Evolutionary conservation across 2,329 filamentous ascomycete genomes (phyloP).

Genomic region (Penicillium hesseltinei): DNA sequence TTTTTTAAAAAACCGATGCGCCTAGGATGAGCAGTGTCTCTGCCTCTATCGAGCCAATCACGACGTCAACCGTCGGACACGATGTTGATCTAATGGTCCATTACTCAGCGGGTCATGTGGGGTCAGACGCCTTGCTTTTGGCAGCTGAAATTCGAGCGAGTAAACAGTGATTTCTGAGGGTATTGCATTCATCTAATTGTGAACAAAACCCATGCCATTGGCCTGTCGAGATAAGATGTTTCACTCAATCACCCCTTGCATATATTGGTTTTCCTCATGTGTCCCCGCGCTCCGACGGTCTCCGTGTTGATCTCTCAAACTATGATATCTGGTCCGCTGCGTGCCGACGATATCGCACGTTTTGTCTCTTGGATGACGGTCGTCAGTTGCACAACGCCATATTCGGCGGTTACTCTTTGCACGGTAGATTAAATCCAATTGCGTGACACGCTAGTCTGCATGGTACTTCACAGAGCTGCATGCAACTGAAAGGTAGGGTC

Average conservation of each 20-base stretch:
- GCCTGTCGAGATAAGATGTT: background rate
- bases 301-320: constrained; percentile 16
- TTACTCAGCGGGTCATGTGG: constrained; percentile 1
- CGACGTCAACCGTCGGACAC: constrained; percentile 4
- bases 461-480: background rate
- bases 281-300: constrained; percentile 23
- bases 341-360: background rate
- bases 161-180: background rate
- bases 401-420: background rate
- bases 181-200: too few species aligned
- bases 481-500: background rate
- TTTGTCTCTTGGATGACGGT: background rate
- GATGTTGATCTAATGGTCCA: constrained; percentile 11
- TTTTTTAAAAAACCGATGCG: background rate
- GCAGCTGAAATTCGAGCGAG: background rate
- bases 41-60: constrained; percentile 19
- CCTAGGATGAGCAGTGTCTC: background rate
- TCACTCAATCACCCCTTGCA: background rate
- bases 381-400: background rate
- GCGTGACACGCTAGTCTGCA: background rate
- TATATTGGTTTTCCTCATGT: background rate
- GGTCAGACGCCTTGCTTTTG: background rate
- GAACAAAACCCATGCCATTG: too few species aligned
- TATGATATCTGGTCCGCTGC: background rate
- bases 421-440: background rate